Percentiles rank a stretch among this genome's conserved stretches.
These are phyloP conservation scores for Rhododendron kiyosumense DNA, from an alignment of 148 eudicot species.

Conservation along the genomic window DNA sequence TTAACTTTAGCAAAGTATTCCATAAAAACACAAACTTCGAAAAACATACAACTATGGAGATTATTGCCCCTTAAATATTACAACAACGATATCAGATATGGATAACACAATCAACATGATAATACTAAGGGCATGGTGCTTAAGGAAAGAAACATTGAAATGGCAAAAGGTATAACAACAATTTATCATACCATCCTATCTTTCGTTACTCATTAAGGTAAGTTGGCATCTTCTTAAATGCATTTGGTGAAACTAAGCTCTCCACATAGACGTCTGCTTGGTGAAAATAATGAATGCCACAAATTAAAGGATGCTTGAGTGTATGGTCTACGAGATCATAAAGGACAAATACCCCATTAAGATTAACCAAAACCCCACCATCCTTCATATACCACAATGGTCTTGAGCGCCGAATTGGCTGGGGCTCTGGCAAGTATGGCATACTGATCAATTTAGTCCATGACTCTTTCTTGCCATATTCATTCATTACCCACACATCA, in stretches of 20 bases:
- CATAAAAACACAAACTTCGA: background rate
- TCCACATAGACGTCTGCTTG: background rate
- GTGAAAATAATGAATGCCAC: background rate
- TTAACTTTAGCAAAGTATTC: background rate
- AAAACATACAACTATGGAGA: background rate
- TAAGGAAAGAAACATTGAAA: background rate
- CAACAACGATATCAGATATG: background rate
- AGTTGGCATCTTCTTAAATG: background rate
- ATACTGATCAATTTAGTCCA: background rate
- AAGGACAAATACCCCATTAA: background rate
- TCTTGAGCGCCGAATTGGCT: background rate
- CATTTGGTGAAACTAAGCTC: conserved; percentile 2
- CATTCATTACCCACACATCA: conserved; percentile 5
- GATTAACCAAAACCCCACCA: background rate
- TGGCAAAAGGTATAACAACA: background rate
- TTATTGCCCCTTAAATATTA: background rate
- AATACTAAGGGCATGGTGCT: background rate
- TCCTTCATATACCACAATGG: background rate
- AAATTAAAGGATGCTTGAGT: background rate
- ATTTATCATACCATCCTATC: background rate
- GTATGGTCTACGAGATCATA: background rate
- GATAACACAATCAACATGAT: background rate
- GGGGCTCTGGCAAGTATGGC: background rate
- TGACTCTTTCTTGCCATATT: background rate
- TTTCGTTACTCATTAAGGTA: background rate